Conservation (phyloP, 2,329 filamentous ascomycete species). For the Exserohilum turcica region DNA sequence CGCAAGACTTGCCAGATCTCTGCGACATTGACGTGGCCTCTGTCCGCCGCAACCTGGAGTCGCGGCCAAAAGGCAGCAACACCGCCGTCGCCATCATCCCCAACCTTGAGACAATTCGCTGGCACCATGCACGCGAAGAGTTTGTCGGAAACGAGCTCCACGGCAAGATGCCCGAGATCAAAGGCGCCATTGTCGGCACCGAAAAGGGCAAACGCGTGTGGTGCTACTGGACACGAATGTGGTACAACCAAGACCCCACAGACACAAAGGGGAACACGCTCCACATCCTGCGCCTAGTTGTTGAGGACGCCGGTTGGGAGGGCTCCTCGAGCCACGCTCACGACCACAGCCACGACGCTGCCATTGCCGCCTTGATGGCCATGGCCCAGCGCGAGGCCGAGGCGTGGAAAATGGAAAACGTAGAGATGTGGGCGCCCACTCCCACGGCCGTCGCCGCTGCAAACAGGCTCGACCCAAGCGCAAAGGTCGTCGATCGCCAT, state of each 20-base stretch:
- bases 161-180: conserved; percentile 61
- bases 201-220: conserved; percentile 65
- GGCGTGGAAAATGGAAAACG: conserved; percentile 70
- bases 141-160: conserved; percentile 72
- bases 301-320: conserved; percentile 60
- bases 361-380: conserved; percentile 66
- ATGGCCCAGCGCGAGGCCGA: conserved; percentile 72
- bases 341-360: conserved; percentile 34
- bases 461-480: conserved; percentile 52
- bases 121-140: conserved; percentile 82
- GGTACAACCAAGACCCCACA: conserved; percentile 60
- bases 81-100: conserved; percentile 70
- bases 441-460: conserved; percentile 53
- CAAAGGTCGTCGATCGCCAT: conserved; percentile 63
- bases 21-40: conserved; percentile 68
- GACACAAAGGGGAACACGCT: conserved; percentile 67
- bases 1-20: conserved; percentile 64
- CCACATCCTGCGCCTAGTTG: conserved; percentile 70
- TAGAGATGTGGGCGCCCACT: conserved; percentile 85
- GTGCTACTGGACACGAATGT: conserved; percentile 74
- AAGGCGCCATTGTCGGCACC: conserved; percentile 70
- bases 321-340: conserved; percentile 26
- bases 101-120: conserved; percentile 69
- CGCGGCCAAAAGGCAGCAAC: conserved; percentile 48
- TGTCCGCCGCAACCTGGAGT: conserved; percentile 60